Evolutionary conservation across 352 stramenopile species (phyloP).

Genomic region (Chrysophaeum taylorii): DNA sequence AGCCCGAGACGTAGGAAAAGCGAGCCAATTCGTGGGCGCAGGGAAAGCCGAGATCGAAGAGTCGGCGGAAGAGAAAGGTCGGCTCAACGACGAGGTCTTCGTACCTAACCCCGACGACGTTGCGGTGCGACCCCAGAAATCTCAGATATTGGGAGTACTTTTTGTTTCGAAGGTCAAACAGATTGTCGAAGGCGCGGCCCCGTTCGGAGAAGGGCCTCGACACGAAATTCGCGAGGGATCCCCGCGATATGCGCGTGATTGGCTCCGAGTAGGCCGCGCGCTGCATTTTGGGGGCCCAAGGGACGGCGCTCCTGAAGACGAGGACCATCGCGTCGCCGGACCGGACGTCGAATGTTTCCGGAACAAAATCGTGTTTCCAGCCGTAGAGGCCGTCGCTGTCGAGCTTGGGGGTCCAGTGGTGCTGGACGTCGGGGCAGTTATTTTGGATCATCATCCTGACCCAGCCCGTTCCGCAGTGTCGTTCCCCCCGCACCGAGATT

Average conservation of each 20-base stretch:
- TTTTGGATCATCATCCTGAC: not conserved
- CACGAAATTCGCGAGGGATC: not conserved
- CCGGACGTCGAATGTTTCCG: not conserved
- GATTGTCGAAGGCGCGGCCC: not conserved
- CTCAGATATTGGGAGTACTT: conserved; percentile 1
- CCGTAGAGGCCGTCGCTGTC: not conserved
- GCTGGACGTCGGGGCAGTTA: not conserved
- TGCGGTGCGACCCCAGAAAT: not conserved
- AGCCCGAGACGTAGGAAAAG: not conserved
- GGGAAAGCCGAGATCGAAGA: not conserved
- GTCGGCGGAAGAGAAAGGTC: not conserved
- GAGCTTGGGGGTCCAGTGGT: conserved; percentile 7
- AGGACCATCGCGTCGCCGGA: not conserved
- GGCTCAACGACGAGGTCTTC: not conserved
- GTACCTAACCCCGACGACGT: not conserved
- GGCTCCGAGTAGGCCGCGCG: not conserved
- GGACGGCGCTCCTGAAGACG: not conserved
- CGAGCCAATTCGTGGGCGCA: not conserved
- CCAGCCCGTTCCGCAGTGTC: conserved; percentile 15
- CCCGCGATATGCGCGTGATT: not conserved
- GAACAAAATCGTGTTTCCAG: conserved; percentile 14
- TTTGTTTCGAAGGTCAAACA: not conserved
- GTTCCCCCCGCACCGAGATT: conserved; percentile 1
- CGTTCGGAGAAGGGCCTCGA: not conserved
- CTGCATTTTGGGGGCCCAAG: not conserved